Evolutionary conservation across 2,329 filamentous ascomycete species (phyloP).

Genomic region (Cyphellophora europaea): DNA sequence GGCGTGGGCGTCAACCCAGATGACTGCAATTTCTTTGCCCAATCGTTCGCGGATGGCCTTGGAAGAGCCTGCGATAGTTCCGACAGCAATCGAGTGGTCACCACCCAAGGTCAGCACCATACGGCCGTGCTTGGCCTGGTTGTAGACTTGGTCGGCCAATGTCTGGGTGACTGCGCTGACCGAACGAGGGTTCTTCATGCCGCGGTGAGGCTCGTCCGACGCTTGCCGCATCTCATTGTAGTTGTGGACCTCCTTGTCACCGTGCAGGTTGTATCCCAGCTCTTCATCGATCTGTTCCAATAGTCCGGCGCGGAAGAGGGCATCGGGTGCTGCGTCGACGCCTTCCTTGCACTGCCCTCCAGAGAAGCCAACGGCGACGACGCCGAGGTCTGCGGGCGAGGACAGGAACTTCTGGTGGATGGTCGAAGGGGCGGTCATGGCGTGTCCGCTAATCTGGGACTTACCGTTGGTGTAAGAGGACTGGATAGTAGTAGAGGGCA

Average conservation of each 20-base stretch:
- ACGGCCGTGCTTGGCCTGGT: constrained; percentile 71
- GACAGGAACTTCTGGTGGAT: constrained; percentile 68
- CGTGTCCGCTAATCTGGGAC: constrained; percentile 5
- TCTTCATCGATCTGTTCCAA: constrained; percentile 75
- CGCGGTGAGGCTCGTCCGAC: constrained; percentile 45
- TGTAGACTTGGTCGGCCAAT: constrained; percentile 77
- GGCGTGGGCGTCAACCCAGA: constrained; percentile 97
- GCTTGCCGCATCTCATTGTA: constrained; percentile 57
- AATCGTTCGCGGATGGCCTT: constrained; percentile 78
- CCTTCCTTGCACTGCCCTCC: constrained; percentile 91
- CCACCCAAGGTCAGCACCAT: constrained; percentile 89
- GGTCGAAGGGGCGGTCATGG: constrained; percentile 48
- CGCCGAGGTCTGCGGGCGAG: constrained; percentile 68
- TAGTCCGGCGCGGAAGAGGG: constrained; percentile 80
- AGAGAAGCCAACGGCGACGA: constrained; percentile 93
- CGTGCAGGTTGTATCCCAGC: constrained; percentile 78
- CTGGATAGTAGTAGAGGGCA: constrained; percentile 9
- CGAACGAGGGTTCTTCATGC: constrained; percentile 87
- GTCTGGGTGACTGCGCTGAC: constrained; percentile 76
- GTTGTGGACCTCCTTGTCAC: constrained; percentile 71
- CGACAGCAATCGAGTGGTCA: constrained; percentile 94
- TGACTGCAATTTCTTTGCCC: constrained; percentile 71
- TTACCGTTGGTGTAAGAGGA: constrained; percentile 4
- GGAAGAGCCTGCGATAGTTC: constrained; percentile 78
- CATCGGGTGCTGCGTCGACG: constrained; percentile 82